Conservation (phyloP, 371 early-diverging fungal genomes). For the Saksenaea oblongispora region DNA sequence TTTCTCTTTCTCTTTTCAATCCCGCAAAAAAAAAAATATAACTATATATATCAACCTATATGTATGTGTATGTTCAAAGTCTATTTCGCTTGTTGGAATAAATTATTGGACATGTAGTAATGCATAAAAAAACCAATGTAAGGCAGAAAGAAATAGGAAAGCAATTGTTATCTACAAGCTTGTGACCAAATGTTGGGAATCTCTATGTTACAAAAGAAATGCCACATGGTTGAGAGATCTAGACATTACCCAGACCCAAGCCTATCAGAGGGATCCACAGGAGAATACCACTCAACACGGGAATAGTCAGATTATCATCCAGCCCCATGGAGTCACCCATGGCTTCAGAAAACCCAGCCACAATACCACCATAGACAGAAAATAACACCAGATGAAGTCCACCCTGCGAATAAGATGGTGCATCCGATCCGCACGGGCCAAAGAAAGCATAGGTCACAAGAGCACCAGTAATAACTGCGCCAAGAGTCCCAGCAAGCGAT, state of each 20-base stretch:
- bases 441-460: constrained; percentile 48
- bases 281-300: constrained; percentile 42
- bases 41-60: not conserved
- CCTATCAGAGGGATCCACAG: constrained; percentile 40
- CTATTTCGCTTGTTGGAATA: not conserved
- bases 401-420: constrained; percentile 22
- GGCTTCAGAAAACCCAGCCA: constrained; percentile 48
- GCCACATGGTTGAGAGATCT: not conserved
- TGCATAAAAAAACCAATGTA: constrained; percentile 3
- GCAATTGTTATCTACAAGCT: constrained; percentile 8
- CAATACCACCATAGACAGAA: constrained; percentile 46
- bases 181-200: not conserved
- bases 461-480: constrained; percentile 39
- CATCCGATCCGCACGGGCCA: constrained; percentile 11
- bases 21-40: not conserved
- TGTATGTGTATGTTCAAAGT: not conserved
- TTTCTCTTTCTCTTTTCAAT: not conserved
- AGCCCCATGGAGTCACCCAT: constrained; percentile 35
- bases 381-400: constrained; percentile 14
- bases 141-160: not conserved
- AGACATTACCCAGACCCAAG: constrained; percentile 5
- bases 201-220: constrained; percentile 6
- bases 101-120: not conserved
- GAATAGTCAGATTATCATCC: constrained; percentile 54
- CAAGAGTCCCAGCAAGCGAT: constrained; percentile 52